phyloP scores from a whole-genome alignment of 805 yeast species.

The Naumovozyma castellii region DNA sequence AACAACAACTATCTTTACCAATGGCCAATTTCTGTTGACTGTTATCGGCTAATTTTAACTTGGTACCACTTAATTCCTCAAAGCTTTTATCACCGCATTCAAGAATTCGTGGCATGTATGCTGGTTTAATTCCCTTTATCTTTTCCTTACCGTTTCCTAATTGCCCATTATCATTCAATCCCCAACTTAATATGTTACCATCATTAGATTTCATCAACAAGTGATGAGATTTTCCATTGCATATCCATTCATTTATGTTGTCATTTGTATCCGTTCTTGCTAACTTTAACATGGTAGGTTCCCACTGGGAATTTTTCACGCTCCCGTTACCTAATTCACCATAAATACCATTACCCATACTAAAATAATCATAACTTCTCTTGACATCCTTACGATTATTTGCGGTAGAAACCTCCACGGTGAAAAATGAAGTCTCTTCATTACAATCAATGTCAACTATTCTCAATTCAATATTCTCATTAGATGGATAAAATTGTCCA shows the following conservation, averaged over 20 bases:
- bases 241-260: conserved; percentile 35
- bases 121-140: conserved; percentile 48
- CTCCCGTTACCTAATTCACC: conserved; percentile 83
- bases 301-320: conserved; percentile 61
- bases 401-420: conserved; percentile 28
- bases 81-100: conserved; percentile 38
- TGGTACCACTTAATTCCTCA: conserved; percentile 27
- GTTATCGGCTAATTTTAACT: conserved; percentile 33
- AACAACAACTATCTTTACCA: conserved; percentile 52
- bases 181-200: conserved; percentile 69
- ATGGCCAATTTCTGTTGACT: conserved; percentile 52
- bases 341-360: conserved; percentile 75
- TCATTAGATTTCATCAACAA: conserved; percentile 49
- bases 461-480: conserved; percentile 36
- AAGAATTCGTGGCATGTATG: conserved; percentile 42
- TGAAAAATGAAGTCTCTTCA: conserved; percentile 52
- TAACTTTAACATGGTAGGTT: conserved; percentile 47
- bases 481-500: conserved; percentile 33
- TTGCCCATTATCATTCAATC: conserved; percentile 76
- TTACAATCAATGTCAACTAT: conserved; percentile 57
- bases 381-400: conserved; percentile 23
- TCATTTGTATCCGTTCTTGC: conserved; percentile 38
- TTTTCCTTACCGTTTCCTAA: conserved; percentile 67
- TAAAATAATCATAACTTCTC: conserved; percentile 35
- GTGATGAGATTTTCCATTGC: conserved; percentile 48